Percentiles rank a stretch among this genome's conserved stretches.
Conservation (phyloP, 2,329 filamentous ascomycete genomes). For the Xylaria sp. region DNA sequence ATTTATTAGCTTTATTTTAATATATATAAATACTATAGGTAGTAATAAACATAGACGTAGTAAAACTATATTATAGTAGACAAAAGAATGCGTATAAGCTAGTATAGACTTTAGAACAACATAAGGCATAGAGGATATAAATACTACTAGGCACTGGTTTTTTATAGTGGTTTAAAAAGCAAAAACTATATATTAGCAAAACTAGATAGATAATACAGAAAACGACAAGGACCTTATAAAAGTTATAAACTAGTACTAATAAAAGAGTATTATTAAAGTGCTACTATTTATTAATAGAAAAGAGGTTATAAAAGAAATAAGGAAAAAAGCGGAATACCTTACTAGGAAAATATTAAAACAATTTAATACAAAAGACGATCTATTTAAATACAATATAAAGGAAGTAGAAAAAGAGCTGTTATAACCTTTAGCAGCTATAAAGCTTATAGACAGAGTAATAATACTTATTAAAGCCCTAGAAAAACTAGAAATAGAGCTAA, state of each 20-base stretch:
- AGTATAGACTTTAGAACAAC: background rate
- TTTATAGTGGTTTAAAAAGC: constrained; percentile 1
- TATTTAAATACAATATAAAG: background rate
- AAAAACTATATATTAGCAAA: background rate
- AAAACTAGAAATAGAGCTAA: no score
- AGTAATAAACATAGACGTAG: no score
- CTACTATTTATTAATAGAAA: constrained; percentile 10
- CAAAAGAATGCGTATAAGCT: constrained; percentile 2
- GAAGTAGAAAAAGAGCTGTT: no score
- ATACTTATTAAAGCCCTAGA: background rate
- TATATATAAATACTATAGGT: no score
- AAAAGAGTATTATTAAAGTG: background rate
- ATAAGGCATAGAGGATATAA: background rate
- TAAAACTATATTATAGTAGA: no score
- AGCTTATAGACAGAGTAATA: background rate
- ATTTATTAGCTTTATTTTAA: no score
- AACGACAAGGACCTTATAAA: constrained; percentile 3
- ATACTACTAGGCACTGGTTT: background rate
- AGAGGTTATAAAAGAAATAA: background rate
- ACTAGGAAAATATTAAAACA: constrained; percentile 8
- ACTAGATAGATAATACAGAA: constrained; percentile 7
- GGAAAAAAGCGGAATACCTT: constrained; percentile 9
- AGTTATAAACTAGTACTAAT: constrained; percentile 11
- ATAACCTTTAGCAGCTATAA: no score
- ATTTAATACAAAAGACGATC: constrained; percentile 8